phyloP scores from a whole-genome alignment of 2,329 filamentous ascomycete species.

The Aspergillus felis region DNA sequence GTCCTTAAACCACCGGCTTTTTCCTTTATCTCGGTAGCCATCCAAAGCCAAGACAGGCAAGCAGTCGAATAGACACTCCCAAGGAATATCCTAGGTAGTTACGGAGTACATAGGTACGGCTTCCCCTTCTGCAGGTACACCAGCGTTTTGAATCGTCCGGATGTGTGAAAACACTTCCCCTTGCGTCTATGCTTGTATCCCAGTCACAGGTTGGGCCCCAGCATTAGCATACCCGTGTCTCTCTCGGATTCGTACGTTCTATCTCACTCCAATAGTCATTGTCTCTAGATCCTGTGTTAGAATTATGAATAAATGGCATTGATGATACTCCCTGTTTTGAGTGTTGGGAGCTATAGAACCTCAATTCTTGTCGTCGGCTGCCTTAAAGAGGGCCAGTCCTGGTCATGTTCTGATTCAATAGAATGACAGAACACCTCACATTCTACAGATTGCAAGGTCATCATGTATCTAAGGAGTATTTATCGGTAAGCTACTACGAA shows the following conservation, averaged over 20 bases:
- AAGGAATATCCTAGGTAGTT: not conserved
- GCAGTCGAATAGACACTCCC: not conserved
- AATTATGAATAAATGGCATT: not conserved
- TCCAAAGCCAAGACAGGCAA: not conserved
- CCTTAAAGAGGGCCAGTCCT: too few relatives aligned
- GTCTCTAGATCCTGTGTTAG: not conserved
- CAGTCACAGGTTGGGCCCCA: not conserved
- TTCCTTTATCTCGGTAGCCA: not conserved
- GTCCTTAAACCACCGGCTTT: not conserved
- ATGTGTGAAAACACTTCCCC: not conserved
- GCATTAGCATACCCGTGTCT: not conserved
- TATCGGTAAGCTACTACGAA: too few relatives aligned
- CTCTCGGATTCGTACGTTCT: not conserved
- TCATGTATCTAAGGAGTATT: too few relatives aligned
- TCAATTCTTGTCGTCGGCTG: not conserved
- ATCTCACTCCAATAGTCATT: not conserved
- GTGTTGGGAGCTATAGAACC: not conserved
- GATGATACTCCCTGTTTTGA: too few relatives aligned
- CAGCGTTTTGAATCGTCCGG: not conserved
- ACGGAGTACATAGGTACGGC: not conserved
- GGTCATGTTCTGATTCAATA: too few relatives aligned
- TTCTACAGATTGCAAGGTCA: too few relatives aligned
- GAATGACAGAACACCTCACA: too few relatives aligned
- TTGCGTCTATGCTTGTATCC: not conserved
- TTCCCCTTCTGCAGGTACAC: not conserved